A percentile compares a stretch with the other conserved stretches of the same genome.
Conservation (phyloP, 176 grass and related monocot species). For the Tillandsia fasciculata region DNA sequence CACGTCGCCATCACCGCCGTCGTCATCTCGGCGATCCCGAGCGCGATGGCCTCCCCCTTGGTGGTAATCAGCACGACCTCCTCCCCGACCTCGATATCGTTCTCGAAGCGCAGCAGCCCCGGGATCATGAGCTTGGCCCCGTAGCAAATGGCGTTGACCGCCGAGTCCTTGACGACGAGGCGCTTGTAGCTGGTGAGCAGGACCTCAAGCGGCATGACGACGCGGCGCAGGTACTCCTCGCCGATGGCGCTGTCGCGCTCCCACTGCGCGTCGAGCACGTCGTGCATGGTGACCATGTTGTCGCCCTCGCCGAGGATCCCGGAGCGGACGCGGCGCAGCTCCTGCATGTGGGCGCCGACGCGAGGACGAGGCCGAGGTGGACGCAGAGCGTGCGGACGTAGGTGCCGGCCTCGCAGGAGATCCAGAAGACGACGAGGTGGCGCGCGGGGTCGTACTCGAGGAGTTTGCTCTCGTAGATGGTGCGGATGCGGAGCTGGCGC, state of each 20-base stretch:
- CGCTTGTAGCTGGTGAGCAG: constrained; percentile 95
- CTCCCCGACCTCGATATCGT: constrained; percentile 84
- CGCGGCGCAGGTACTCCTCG: constrained; percentile 68
- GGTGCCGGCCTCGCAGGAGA: constrained; percentile 73
- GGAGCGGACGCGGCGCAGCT: constrained; percentile 67
- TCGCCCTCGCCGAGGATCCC: constrained; percentile 78
- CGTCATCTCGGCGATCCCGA: constrained; percentile 90
- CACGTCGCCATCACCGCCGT: constrained; percentile 91
- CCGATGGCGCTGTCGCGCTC: constrained; percentile 61
- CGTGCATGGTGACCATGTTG: constrained; percentile 99
- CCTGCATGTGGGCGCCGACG: constrained; percentile 84
- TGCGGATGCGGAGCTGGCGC: constrained; percentile 79
- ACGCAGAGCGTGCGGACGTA: constrained; percentile 85
- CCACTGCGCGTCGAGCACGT: constrained; percentile 86
- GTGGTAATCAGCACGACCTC: constrained; percentile 91
- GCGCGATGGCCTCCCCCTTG: constrained; percentile 81
- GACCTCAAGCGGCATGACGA: constrained; percentile 85
- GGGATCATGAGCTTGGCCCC: constrained; percentile 98
- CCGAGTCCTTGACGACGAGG: constrained; percentile 87
- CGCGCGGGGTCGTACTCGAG: constrained; percentile 59
- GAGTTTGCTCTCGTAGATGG: constrained; percentile 82
- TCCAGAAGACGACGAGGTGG: constrained; percentile 77
- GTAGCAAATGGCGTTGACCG: constrained; percentile 93
- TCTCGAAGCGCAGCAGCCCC: constrained; percentile 80
- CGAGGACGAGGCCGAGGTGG: constrained; percentile 71